Evolutionary conservation across 139 green algal genomes (phyloP).

Genomic region (Haematococcus lacustris): DNA sequence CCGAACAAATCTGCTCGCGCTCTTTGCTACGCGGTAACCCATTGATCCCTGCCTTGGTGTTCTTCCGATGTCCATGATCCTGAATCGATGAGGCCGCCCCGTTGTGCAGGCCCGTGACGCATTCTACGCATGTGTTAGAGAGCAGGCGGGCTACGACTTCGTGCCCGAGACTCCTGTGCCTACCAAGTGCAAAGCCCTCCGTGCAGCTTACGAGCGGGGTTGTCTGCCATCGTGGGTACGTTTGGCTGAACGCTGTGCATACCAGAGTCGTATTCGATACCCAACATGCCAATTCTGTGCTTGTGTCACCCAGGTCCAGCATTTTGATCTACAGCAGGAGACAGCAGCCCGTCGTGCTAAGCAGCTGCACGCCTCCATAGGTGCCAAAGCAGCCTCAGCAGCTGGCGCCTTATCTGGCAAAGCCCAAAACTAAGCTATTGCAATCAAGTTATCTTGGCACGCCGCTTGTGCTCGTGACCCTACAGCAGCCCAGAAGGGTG

Average conservation of each 20-base stretch:
- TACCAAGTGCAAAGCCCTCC: neutral
- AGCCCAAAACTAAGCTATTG: neutral
- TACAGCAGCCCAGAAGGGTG: neutral
- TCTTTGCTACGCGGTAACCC: no score
- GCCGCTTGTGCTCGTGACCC: neutral
- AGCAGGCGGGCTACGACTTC: neutral
- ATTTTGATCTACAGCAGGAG: conserved; percentile 3
- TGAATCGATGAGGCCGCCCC: no score
- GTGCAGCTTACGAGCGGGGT: neutral
- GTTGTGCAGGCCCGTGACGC: neutral
- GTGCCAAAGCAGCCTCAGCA: neutral
- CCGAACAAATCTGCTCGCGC: no score
- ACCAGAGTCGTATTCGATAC: neutral
- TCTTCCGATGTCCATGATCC: no score
- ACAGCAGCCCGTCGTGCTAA: neutral
- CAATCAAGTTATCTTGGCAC: neutral
- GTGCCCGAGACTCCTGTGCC: neutral
- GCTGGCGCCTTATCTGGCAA: neutral
- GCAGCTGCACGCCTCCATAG: neutral
- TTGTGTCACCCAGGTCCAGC: neutral
- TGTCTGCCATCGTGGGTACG: neutral
- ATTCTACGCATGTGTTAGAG: neutral
- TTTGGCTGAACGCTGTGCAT: neutral
- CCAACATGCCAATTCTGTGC: neutral
- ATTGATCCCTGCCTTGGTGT: no score